These are phyloP conservation scores for Isoetes taiwanensis DNA, from an alignment of 75 land plant species.

Conservation along the genomic window DNA sequence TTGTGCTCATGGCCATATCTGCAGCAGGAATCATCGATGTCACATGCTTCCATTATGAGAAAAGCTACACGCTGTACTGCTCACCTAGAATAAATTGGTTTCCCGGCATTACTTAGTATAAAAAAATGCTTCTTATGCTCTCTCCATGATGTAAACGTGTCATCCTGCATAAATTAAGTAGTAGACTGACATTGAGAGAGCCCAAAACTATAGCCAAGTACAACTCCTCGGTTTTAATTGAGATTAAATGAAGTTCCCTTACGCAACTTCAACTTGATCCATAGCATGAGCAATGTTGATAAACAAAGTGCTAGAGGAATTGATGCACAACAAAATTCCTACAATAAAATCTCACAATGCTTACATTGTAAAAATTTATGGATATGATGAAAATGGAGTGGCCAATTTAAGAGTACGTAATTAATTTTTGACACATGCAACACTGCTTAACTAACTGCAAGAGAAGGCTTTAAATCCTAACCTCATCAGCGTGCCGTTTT, in stretches of 20 bases:
- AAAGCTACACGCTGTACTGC: neutral
- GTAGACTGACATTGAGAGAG: neutral
- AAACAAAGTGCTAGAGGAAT: neutral
- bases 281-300: neutral
- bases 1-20: slow-evolving; percentile 98
- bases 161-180: slow-evolving; percentile 48
- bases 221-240: neutral
- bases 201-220: neutral
- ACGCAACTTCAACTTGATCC: neutral
- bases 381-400: neutral
- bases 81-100: slow-evolving; percentile 93
- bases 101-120: slow-evolving; percentile 85
- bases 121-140: slow-evolving; percentile 91
- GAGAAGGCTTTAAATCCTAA: neutral
- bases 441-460: neutral
- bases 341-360: neutral
- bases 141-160: slow-evolving; percentile 79
- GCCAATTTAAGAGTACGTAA: neutral
- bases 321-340: neutral
- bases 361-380: neutral
- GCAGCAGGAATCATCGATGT: neutral
- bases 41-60: neutral
- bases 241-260: neutral
- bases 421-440: neutral
- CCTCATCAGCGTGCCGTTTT: too few relatives aligned